phyloP scores from a whole-genome alignment of 2,329 filamentous ascomycete species.

The Rhynchosporium agropyri region DNA sequence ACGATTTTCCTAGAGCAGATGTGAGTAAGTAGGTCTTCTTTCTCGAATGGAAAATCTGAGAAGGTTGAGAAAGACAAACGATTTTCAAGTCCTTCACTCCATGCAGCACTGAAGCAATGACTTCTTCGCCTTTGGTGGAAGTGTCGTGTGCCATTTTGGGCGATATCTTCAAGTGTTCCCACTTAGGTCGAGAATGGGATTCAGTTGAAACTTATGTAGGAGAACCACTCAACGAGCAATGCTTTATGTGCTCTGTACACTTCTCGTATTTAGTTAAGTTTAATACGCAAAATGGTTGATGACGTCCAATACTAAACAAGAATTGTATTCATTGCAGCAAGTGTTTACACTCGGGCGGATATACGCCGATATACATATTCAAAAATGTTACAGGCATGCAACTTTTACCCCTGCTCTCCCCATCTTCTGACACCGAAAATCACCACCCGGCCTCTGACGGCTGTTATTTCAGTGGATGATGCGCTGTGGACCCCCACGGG shows the following conservation, averaged over 20 bases:
- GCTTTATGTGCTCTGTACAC: no score
- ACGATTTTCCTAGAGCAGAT: constrained; percentile 37
- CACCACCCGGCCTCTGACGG: constrained; percentile 22
- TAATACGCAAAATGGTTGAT: no score
- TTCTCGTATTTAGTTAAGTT: no score
- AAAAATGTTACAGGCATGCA: no score
- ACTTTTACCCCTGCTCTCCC: background rate
- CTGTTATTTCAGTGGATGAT: background rate
- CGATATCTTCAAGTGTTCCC: background rate
- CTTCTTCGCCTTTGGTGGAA: constrained; percentile 25
- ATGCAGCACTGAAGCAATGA: constrained; percentile 41
- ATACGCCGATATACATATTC: no score
- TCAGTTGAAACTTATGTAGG: background rate
- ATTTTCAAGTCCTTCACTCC: constrained; percentile 42
- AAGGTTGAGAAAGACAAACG: constrained; percentile 30
- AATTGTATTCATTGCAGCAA: no score
- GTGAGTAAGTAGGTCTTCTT: constrained; percentile 4
- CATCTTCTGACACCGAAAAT: constrained; percentile 11
- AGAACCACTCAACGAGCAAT: no score
- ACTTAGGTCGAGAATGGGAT: background rate
- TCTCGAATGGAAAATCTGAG: background rate
- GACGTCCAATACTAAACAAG: no score
- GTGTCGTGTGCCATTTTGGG: constrained; percentile 23
- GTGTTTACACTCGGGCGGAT: no score
- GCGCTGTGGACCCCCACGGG: background rate